Evolutionary conservation across 2,329 filamentous ascomycete genomes (phyloP).

Genomic region (Pseudodiploospora longispora): DNA sequence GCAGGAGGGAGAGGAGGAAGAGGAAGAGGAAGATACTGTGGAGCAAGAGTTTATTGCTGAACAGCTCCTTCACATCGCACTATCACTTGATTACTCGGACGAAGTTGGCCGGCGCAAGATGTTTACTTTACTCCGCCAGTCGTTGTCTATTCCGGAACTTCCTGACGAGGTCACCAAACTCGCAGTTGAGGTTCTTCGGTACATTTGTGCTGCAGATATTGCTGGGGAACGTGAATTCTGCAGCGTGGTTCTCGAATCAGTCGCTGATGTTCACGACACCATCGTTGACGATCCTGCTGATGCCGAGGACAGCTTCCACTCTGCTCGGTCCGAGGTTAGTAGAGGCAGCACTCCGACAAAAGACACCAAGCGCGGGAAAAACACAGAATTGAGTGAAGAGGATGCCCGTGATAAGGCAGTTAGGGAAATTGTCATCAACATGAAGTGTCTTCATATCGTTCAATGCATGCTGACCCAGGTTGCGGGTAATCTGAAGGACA

Average conservation of each 20-base stretch:
- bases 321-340: slow-evolving; percentile 78
- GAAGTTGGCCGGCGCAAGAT: slow-evolving; percentile 93
- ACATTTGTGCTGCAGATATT: slow-evolving; percentile 68
- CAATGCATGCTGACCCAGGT: slow-evolving; percentile 97
- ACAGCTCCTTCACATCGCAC: slow-evolving; percentile 84
- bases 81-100: slow-evolving; percentile 94
- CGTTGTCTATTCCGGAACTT: slow-evolving; percentile 75
- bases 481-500: slow-evolving; percentile 76
- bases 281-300: slow-evolving; percentile 63
- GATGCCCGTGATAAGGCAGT: slow-evolving; percentile 68
- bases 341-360: slow-evolving; percentile 50
- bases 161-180: slow-evolving; percentile 91
- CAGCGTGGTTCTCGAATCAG: slow-evolving; percentile 80
- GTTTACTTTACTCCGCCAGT: slow-evolving; percentile 83
- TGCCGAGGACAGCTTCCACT: slow-evolving; percentile 75
- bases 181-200: slow-evolving; percentile 70
- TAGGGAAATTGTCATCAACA: slow-evolving; percentile 89
- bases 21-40: slow-evolving; percentile 73
- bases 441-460: slow-evolving; percentile 95
- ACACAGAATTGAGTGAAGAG: slow-evolving; percentile 48
- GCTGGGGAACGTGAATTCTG: slow-evolving; percentile 77
- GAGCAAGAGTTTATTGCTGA: slow-evolving; percentile 95
- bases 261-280: slow-evolving; percentile 93
- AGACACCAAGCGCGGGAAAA: slow-evolving; percentile 32
- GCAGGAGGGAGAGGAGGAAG: slow-evolving; percentile 47